A percentile compares a stretch with the other conserved stretches of the same genome.
phyloP scores from a whole-genome alignment of 805 yeast genomes.

The Saccharomycopsis olivae region DNA sequence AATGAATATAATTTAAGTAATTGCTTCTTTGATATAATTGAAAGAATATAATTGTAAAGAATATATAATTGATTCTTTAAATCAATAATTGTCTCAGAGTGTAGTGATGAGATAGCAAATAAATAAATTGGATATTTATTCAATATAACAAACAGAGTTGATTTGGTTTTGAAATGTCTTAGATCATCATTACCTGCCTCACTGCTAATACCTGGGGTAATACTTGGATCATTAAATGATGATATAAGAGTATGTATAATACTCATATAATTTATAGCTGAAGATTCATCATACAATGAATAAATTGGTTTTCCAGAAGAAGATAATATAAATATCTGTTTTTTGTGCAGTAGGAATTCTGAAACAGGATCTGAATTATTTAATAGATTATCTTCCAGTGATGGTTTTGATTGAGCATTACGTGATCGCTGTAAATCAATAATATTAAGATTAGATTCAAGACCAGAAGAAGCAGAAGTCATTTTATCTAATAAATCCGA shows the following conservation, averaged over 20 bases:
- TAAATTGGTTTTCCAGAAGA: conserved; percentile 86
- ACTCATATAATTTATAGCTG: conserved; percentile 64
- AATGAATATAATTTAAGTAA: conserved; percentile 56
- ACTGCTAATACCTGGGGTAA: conserved; percentile 14
- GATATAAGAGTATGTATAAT: conserved; percentile 70
- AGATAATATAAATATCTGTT: conserved; percentile 72
- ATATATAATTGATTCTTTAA: conserved; percentile 56
- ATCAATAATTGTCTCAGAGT: conserved; percentile 42
- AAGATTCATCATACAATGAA: conserved; percentile 65
- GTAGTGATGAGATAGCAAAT: conserved; percentile 48
- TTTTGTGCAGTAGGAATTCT: conserved; percentile 24
- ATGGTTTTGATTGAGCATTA: not conserved
- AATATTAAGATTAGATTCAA: not conserved
- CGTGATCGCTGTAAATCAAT: not conserved
- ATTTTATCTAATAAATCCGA: conserved; percentile 8
- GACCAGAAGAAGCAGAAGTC: not conserved
- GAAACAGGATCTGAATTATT: not conserved
- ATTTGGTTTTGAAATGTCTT: conserved; percentile 40
- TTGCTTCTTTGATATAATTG: conserved; percentile 75
- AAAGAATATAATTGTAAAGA: conserved; percentile 66
- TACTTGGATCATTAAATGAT: conserved; percentile 41
- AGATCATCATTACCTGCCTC: conserved; percentile 28
- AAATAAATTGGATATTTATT: conserved; percentile 61
- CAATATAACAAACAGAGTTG: conserved; percentile 43
- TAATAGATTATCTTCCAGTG: not conserved